Percentiles rank a stretch among this genome's conserved stretches.
phyloP scores from a whole-genome alignment of 495 filamentous ascomycete genomes.

The Neurospora sp. region DNA sequence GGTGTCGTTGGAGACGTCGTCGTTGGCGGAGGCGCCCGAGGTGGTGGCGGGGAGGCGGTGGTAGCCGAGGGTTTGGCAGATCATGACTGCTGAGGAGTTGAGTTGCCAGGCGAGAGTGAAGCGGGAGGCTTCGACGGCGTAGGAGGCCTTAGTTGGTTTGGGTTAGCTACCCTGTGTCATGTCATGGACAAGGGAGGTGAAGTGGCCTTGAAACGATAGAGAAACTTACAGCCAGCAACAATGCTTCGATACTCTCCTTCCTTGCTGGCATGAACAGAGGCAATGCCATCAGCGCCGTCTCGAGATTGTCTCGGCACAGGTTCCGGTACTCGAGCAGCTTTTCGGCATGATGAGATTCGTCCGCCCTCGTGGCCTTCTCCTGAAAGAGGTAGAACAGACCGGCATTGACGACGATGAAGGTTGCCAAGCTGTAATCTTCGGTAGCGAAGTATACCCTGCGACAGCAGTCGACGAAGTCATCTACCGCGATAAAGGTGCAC shows the following conservation, averaged over 20 bases:
- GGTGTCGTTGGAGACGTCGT: conserved; percentile 34
- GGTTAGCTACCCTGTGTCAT: not conserved
- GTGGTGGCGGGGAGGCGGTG: conserved; percentile 45
- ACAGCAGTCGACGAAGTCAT: conserved; percentile 49
- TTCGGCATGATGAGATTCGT: conserved; percentile 19
- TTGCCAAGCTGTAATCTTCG: conserved; percentile 44
- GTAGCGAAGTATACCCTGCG: conserved; percentile 50
- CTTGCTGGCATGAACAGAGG: conserved; percentile 48
- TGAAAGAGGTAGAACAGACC: conserved; percentile 48
- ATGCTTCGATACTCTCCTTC: conserved; percentile 48
- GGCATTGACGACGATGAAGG: conserved; percentile 47
- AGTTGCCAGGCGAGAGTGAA: conserved; percentile 55
- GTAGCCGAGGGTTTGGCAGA: conserved; percentile 56
- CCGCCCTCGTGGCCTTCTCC: conserved; percentile 32
- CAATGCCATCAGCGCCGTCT: conserved; percentile 47
- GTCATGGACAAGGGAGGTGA: not conserved
- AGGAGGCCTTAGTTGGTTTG: conserved; percentile 22
- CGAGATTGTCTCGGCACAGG: conserved; percentile 48
- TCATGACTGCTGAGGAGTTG: conserved; percentile 43
- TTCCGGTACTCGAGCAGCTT: conserved; percentile 26
- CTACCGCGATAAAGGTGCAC: conserved; percentile 34
- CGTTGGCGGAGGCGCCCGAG: conserved; percentile 2
- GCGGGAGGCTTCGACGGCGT: conserved; percentile 53
- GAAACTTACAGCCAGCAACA: conserved; percentile 43
- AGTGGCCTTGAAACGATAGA: not conserved